Percentiles rank a stretch among this genome's conserved stretches.
Conservation (phyloP, 176 grass and related monocot species). For the Raddia guianensis region DNA sequence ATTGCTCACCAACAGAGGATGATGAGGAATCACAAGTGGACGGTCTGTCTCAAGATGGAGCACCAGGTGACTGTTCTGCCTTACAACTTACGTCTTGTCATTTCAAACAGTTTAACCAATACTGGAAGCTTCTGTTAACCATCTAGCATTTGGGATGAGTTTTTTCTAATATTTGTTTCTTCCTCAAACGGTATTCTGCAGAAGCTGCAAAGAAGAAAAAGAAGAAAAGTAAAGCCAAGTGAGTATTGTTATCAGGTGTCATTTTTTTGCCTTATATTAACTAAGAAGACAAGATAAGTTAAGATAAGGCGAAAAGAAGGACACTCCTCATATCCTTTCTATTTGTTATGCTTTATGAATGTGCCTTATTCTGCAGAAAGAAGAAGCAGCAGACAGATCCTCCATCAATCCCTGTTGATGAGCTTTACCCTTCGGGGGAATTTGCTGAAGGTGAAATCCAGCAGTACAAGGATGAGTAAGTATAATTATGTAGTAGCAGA, state of each 20-base stretch:
- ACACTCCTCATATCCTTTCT: slow-evolving; percentile 2
- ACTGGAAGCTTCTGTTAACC: slow-evolving; percentile 13
- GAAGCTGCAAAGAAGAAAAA: slow-evolving; percentile 75
- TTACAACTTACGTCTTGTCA: slow-evolving; percentile 16
- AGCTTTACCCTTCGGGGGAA: slow-evolving; percentile 80
- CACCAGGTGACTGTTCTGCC: slow-evolving; percentile 43
- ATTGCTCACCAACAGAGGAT: slow-evolving; percentile 34
- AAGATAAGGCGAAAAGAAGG: no score
- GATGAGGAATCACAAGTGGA: slow-evolving; percentile 52
- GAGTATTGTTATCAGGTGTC: slow-evolving; percentile 25
- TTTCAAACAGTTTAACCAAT: background rate
- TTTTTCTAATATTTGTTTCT: slow-evolving; percentile 26
- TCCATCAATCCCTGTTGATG: slow-evolving; percentile 87
- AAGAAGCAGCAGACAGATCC: slow-evolving; percentile 94
- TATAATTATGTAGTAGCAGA: background rate
- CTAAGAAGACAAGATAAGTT: no score
- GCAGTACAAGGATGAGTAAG: slow-evolving; percentile 90
- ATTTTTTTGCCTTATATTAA: no score
- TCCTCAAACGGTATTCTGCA: slow-evolving; percentile 32
- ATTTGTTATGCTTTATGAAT: slow-evolving; percentile 20
- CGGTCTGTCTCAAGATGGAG: slow-evolving; percentile 57
- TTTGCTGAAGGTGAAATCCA: slow-evolving; percentile 92
- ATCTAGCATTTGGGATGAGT: background rate
- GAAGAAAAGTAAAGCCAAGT: slow-evolving; percentile 88
- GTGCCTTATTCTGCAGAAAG: slow-evolving; percentile 55